phyloP scores from a whole-genome alignment of 352 stramenopile species.

The Globisporangium apiculatum region DNA sequence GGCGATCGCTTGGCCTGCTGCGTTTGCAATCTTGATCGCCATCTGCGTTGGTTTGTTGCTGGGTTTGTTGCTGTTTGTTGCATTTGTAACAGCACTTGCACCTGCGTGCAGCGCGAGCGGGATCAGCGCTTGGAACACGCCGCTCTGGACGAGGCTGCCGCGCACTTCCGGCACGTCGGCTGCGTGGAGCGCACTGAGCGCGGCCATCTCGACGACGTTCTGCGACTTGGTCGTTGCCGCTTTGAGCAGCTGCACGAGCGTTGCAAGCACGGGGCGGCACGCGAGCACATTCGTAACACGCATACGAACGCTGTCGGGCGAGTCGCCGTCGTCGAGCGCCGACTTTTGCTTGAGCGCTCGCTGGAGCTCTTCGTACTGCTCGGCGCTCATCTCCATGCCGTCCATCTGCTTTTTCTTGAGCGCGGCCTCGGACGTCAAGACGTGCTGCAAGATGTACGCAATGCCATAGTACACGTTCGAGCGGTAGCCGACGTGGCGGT shows the following conservation, averaged over 20 bases:
- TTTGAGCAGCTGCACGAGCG: conserved; percentile 78
- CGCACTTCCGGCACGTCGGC: conserved; percentile 56
- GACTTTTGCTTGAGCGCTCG: conserved; percentile 93
- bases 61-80: conserved; percentile 29
- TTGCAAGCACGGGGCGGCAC: conserved; percentile 53
- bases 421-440: conserved; percentile 91
- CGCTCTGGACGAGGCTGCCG: conserved; percentile 72
- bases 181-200: conserved; percentile 58
- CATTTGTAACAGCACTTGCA: background rate
- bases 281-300: conserved; percentile 52
- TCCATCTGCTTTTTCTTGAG: conserved; percentile 95
- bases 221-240: conserved; percentile 58
- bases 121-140: conserved; percentile 70
- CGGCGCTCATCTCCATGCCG: conserved; percentile 94
- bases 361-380: conserved; percentile 98
- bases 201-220: conserved; percentile 75
- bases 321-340: conserved; percentile 88
- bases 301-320: conserved; percentile 54
- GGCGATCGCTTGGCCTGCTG: conserved; percentile 88
- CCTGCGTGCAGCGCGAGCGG: conserved; percentile 34
- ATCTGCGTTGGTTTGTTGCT: conserved; percentile 24
- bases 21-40: conserved; percentile 82
- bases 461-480: conserved; percentile 92
- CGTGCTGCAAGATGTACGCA: conserved; percentile 91
- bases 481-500: conserved; percentile 42